Conservation (phyloP, 805 yeast genomes). For the Starmerella sirachaensis region DNA sequence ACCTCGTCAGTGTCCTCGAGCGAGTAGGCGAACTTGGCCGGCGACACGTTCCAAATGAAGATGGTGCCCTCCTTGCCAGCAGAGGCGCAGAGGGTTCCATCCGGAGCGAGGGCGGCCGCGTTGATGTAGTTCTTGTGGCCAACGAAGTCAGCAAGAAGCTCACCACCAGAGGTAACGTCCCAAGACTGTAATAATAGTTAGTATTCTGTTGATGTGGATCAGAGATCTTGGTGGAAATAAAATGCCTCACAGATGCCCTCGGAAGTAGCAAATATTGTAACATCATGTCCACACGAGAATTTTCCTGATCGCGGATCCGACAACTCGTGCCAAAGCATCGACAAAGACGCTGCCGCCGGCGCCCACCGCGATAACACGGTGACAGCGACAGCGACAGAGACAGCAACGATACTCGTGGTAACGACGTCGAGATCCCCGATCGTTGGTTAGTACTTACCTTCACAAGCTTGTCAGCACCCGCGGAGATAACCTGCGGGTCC, state of each 20-base stretch:
- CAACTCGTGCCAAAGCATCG: too few species aligned
- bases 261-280: constrained; percentile 93
- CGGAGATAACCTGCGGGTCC: constrained; percentile 64
- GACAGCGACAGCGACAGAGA: neutral
- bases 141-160: constrained; percentile 86
- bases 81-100: constrained; percentile 97
- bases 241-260: constrained; percentile 83
- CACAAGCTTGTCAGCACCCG: constrained; percentile 97
- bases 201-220: constrained; percentile 36
- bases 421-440: too few species aligned
- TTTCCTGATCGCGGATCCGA: neutral
- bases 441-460: constrained; percentile 64
- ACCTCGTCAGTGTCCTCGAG: constrained; percentile 93
- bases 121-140: constrained; percentile 99
- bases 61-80: constrained; percentile 99
- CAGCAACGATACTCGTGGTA: too few species aligned
- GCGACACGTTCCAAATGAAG: constrained; percentile 94
- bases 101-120: constrained; percentile 96
- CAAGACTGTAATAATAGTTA: constrained; percentile 53
- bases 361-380: too few species aligned
- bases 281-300: constrained; percentile 49
- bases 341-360: too few species aligned
- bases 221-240: constrained; percentile 95
- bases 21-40: constrained; percentile 79
- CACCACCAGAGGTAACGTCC: constrained; percentile 78